Evolutionary conservation across 306 rosid species (phyloP).

Genomic region (Prinsepia uniflora): DNA sequence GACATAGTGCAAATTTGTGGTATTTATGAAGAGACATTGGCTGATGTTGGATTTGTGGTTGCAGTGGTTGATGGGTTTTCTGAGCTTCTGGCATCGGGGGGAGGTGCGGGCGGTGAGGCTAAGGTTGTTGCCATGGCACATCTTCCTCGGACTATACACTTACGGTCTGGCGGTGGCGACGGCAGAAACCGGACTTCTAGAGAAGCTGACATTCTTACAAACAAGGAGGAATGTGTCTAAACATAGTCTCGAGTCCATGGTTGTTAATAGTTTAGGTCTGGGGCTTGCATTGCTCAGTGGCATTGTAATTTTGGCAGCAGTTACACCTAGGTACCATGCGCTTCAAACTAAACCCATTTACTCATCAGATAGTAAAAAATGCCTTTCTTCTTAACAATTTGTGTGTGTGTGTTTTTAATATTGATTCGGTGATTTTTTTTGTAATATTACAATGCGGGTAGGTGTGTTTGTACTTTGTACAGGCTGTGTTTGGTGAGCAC

Average conservation of each 20-base stretch:
- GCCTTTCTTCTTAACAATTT: slow-evolving; percentile 27
- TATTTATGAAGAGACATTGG: background rate
- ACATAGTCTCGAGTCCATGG: slow-evolving; percentile 51
- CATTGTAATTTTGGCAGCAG: slow-evolving; percentile 61
- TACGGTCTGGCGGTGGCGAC: slow-evolving; percentile 78
- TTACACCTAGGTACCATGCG: slow-evolving; percentile 53
- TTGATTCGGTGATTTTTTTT: background rate
- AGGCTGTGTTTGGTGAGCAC: too few relatives aligned
- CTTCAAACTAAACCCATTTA: slow-evolving; percentile 38
- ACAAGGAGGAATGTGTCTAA: slow-evolving; percentile 49
- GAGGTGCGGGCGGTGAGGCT: slow-evolving; percentile 50
- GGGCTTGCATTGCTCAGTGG: slow-evolving; percentile 61
- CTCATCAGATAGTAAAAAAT: slow-evolving; percentile 52
- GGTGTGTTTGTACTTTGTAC: background rate
- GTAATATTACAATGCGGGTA: background rate
- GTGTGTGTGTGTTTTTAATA: background rate
- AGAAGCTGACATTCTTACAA: slow-evolving; percentile 78
- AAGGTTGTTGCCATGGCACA: slow-evolving; percentile 81
- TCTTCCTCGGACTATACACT: slow-evolving; percentile 72
- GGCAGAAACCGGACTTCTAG: slow-evolving; percentile 84
- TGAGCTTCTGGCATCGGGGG: slow-evolving; percentile 89
- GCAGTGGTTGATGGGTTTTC: slow-evolving; percentile 86
- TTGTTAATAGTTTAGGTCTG: slow-evolving; percentile 68
- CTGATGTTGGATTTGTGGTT: background rate
- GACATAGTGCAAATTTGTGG: background rate